Percentiles rank a stretch among this genome's conserved stretches.
Conservation (phyloP, 2,329 filamentous ascomycete genomes). For the Rutstroemia sp. region DNA sequence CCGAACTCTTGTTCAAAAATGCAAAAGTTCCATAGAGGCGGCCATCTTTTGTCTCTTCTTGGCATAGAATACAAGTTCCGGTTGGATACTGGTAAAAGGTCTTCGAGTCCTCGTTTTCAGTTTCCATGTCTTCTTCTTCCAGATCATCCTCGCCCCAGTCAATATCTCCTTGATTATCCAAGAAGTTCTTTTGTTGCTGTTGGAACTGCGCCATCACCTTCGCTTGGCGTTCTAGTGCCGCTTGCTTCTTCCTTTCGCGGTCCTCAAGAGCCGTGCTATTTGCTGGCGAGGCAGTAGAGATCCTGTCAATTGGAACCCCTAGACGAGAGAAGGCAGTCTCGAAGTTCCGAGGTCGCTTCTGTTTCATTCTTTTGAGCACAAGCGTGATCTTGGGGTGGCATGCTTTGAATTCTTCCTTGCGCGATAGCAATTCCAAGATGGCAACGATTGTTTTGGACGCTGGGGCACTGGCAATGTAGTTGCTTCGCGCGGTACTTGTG, state of each 20-base stretch:
- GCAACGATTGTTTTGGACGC: slow-evolving; percentile 55
- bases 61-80: slow-evolving; percentile 91
- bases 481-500: slow-evolving; percentile 53
- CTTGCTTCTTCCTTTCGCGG: slow-evolving; percentile 78
- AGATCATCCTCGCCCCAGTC: slow-evolving; percentile 82
- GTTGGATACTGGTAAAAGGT: slow-evolving; percentile 85
- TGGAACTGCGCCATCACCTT: slow-evolving; percentile 98
- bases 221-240: slow-evolving; percentile 81
- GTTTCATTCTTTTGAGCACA: slow-evolving; percentile 76
- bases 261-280: slow-evolving; percentile 51
- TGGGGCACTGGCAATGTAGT: slow-evolving; percentile 50
- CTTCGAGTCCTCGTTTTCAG: slow-evolving; percentile 54
- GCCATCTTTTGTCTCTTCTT: slow-evolving; percentile 88
- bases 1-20: slow-evolving; percentile 75
- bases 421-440: slow-evolving; percentile 53
- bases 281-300: slow-evolving; percentile 78
- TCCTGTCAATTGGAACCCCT: slow-evolving; percentile 65
- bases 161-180: slow-evolving; percentile 79
- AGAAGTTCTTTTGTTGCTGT: slow-evolving; percentile 90
- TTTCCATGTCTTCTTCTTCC: slow-evolving; percentile 59
- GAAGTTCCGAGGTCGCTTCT: slow-evolving; percentile 71
- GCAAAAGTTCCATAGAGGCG: slow-evolving; percentile 90
- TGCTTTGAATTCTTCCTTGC: slow-evolving; percentile 68
- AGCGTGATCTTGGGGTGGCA: slow-evolving; percentile 80
- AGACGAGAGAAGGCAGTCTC: slow-evolving; percentile 56